Conservation (phyloP, 352 stramenopile species). For the Phytopythium vexans region DNA sequence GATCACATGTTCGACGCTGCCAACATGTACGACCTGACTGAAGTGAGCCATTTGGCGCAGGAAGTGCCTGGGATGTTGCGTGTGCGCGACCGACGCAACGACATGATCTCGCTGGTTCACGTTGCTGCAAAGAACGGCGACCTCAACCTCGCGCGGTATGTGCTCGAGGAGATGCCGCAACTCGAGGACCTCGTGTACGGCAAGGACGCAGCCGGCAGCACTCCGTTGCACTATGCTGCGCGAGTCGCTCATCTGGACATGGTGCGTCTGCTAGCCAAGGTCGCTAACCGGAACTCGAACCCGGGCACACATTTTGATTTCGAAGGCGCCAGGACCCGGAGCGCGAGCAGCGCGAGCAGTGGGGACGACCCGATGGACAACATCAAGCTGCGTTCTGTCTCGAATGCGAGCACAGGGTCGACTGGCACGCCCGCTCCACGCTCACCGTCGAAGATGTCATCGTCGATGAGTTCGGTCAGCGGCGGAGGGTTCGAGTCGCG, state of each 20-base stretch:
- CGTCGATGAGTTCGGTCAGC: conserved; percentile 1
- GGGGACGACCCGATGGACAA: conserved; percentile 34
- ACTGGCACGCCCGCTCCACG: conserved; percentile 28
- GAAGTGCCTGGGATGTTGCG: conserved; percentile 78
- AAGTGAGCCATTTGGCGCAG: conserved; percentile 79
- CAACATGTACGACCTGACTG: conserved; percentile 72
- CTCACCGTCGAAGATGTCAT: conserved; percentile 52
- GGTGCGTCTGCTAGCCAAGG: conserved; percentile 80
- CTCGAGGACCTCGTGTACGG: conserved; percentile 86
- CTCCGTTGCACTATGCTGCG: conserved; percentile 80
- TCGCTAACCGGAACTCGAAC: conserved; percentile 80
- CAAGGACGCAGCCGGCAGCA: conserved; percentile 71
- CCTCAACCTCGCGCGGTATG: conserved; percentile 77
- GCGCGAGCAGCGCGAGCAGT: conserved; percentile 65
- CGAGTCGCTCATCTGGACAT: conserved; percentile 80
- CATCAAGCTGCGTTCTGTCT: conserved; percentile 61
- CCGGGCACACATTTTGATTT: conserved; percentile 49
- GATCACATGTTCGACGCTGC: conserved; percentile 76
- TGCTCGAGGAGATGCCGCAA: conserved; percentile 76
- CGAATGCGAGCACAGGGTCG: conserved; percentile 39
- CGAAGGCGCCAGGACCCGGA: conserved; percentile 42
- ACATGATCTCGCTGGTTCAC: conserved; percentile 88
- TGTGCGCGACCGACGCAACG: conserved; percentile 65
- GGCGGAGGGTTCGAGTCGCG: conserved; percentile 21
- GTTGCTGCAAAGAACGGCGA: conserved; percentile 87